phyloP scores from a whole-genome alignment of 2,329 filamentous ascomycete species.

The Ilyonectria sp. region DNA sequence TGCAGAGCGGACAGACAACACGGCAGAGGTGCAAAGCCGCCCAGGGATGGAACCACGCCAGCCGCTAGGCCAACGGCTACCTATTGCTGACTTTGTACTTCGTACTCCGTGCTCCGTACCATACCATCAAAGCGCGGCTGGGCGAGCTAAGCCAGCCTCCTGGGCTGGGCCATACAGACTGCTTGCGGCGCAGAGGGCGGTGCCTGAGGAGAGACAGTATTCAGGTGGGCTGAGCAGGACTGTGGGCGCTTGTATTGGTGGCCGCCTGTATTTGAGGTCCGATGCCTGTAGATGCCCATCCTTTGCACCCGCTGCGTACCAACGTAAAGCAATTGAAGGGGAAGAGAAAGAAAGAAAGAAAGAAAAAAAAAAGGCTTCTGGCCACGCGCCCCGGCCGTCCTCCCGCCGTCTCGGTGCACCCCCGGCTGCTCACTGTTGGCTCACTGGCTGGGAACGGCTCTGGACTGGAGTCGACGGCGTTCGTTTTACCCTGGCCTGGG shows the following conservation, averaged over 20 bases:
- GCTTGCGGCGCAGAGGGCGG: background rate
- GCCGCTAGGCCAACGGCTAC: slow-evolving; percentile 6
- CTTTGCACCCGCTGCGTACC: no score
- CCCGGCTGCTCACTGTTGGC: no score
- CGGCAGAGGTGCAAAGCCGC: background rate
- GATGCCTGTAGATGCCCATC: no score
- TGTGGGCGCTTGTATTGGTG: background rate
- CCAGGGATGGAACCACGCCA: background rate
- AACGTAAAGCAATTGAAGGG: no score
- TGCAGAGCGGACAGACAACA: background rate
- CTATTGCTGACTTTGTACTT: slow-evolving; percentile 5
- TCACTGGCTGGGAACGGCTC: no score
- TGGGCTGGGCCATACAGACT: background rate
- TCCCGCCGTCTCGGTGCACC: no score
- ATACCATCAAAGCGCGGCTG: slow-evolving; percentile 2
- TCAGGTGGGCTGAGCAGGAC: background rate
- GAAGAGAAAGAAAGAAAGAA: no score
- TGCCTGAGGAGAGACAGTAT: no score
- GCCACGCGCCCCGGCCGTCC: no score
- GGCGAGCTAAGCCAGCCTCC: background rate
- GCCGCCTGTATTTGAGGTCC: background rate
- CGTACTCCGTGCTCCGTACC: background rate
- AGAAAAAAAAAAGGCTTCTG: no score
- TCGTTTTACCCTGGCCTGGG: background rate
- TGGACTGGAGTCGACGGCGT: background rate